phyloP scores from a whole-genome alignment of 371 early-diverging fungal species.

The Cladochytrium tenue region DNA sequence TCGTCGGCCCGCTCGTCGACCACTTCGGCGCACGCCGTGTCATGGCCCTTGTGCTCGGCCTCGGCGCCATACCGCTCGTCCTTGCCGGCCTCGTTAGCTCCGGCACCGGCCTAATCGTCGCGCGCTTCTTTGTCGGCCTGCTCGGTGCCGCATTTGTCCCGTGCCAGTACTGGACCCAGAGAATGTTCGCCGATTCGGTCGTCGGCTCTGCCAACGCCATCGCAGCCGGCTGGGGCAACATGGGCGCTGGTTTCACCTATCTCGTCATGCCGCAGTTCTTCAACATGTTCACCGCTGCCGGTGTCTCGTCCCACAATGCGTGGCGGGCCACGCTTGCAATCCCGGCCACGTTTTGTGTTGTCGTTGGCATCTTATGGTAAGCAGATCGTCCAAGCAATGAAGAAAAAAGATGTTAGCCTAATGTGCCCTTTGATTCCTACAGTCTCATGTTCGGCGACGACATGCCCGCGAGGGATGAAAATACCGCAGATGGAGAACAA shows the following conservation, averaged over 20 bases:
- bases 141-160: conserved; percentile 69
- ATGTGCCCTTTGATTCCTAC: too few species aligned
- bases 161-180: conserved; percentile 67
- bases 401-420: too few species aligned
- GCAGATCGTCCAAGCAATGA: too few species aligned
- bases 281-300: conserved; percentile 26
- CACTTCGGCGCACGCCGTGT: conserved; percentile 51
- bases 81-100: conserved; percentile 42
- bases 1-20: conserved; percentile 18
- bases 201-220: conserved; percentile 68
- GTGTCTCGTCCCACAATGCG: not conserved
- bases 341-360: not conserved
- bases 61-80: conserved; percentile 53
- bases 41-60: conserved; percentile 51
- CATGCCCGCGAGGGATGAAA: too few species aligned
- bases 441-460: too few species aligned
- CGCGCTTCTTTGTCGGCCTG: conserved; percentile 51
- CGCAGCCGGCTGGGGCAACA: conserved; percentile 69
- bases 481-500: too few species aligned
- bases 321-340: not conserved
- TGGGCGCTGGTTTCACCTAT: conserved; percentile 65
- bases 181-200: conserved; percentile 53
- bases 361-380: not conserved
- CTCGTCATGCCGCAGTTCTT: conserved; percentile 58
- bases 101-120: conserved; percentile 42